These are phyloP conservation scores for Penicillium roqueforti DNA, from an alignment of 495 filamentous ascomycete species.

Conservation along the genomic window DNA sequence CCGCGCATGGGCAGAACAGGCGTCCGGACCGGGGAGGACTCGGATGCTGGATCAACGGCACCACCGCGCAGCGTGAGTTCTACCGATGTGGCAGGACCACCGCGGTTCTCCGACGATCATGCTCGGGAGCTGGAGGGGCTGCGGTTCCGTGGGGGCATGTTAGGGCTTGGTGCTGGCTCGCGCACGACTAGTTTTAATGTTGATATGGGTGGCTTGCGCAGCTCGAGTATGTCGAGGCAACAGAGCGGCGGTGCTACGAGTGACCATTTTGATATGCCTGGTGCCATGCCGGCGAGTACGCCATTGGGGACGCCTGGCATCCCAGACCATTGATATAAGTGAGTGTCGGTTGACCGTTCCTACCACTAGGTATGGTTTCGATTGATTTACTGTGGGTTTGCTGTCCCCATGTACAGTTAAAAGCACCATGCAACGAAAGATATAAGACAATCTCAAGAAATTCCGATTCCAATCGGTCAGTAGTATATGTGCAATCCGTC, in stretches of 20 bases:
- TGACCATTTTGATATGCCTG: slow-evolving; percentile 37
- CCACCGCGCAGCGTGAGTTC: slow-evolving; percentile 36
- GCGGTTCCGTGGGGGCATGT: slow-evolving; percentile 33
- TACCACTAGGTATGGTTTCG: neutral
- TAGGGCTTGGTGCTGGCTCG: slow-evolving; percentile 35
- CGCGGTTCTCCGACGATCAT: slow-evolving; percentile 22
- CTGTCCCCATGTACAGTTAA: neutral
- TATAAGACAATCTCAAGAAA: neutral
- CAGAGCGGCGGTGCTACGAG: slow-evolving; percentile 28
- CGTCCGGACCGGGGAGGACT: slow-evolving; percentile 43
- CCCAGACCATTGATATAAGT: neutral
- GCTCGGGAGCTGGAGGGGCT: slow-evolving; percentile 31
- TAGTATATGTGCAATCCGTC: slow-evolving; percentile 12
- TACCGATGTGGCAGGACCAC: slow-evolving; percentile 23
- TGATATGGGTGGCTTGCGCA: slow-evolving; percentile 34
- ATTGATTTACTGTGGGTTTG: neutral
- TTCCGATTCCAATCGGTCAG: slow-evolving; percentile 1
- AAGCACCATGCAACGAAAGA: neutral
- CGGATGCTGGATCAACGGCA: slow-evolving; percentile 38
- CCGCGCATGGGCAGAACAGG: slow-evolving; percentile 63
- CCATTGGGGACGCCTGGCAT: slow-evolving; percentile 6
- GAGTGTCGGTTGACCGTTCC: neutral
- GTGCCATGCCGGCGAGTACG: slow-evolving; percentile 25
- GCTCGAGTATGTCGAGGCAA: slow-evolving; percentile 35
- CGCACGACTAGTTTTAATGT: slow-evolving; percentile 39